These are phyloP conservation scores for Dipteronia sinensis DNA, from an alignment of 345 rosid genomes.

Conservation along the genomic window DNA sequence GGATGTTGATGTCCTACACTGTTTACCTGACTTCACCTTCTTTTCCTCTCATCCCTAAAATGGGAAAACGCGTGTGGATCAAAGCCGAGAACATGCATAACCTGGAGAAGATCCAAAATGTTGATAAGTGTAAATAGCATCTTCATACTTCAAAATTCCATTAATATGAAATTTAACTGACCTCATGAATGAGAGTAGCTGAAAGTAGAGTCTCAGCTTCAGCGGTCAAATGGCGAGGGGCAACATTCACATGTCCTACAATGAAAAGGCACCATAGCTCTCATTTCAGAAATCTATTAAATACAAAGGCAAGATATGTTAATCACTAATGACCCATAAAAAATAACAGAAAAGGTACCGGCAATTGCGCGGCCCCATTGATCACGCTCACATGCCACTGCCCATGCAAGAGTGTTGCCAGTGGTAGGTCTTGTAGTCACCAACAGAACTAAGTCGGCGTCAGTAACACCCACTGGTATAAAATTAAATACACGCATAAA, in stretches of 20 bases:
- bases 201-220: constrained; percentile 97
- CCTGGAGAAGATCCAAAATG: constrained; percentile 46
- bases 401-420: constrained; percentile 99
- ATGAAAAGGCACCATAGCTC: constrained; percentile 16
- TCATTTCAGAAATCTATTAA: constrained; percentile 20
- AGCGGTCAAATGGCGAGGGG: constrained; percentile 98
- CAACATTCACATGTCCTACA: constrained; percentile 96
- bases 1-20: neutral
- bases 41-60: constrained; percentile 96
- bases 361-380: constrained; percentile 99
- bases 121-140: constrained; percentile 6
- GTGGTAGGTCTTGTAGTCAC: constrained; percentile 99
- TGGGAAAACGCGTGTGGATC: constrained; percentile 99
- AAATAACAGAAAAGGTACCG: constrained; percentile 48
- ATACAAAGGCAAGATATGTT: neutral
- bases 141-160: constrained; percentile 13
- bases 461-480: constrained; percentile 78
- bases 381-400: constrained; percentile 99
- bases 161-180: constrained; percentile 25
- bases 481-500: constrained; percentile 5
- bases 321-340: neutral
- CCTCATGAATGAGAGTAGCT: constrained; percentile 98
- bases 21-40: constrained; percentile 87
- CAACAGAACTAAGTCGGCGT: constrained; percentile 90
- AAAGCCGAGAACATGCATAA: constrained; percentile 99